Conservation (phyloP, 495 filamentous ascomycete species). For the Penicillium cataractarum region DNA sequence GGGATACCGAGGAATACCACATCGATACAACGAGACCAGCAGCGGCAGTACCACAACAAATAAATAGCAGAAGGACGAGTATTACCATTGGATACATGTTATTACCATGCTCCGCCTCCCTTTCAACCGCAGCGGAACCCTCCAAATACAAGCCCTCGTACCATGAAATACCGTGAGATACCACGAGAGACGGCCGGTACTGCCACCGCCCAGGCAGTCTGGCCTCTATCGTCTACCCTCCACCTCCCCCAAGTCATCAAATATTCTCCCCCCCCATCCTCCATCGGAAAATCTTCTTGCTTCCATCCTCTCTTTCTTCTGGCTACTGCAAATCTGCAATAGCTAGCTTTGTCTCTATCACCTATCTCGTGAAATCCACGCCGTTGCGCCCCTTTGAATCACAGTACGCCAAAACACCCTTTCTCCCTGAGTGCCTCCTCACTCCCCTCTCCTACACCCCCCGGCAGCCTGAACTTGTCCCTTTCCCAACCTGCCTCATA, state of each 20-base stretch:
- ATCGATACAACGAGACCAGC: background rate
- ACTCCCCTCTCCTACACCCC: constrained; percentile 23
- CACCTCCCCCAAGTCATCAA: constrained; percentile 35
- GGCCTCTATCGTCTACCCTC: constrained; percentile 34
- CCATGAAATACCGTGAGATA: constrained; percentile 14
- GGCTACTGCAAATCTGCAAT: constrained; percentile 22
- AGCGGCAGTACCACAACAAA: constrained; percentile 3
- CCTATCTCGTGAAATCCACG: constrained; percentile 9
- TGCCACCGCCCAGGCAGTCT: constrained; percentile 37
- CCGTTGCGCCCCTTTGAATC: constrained; percentile 24
- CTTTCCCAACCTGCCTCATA: constrained; percentile 42
- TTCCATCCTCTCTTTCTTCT: constrained; percentile 27
- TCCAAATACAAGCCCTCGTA: constrained; percentile 5
- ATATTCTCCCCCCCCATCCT: constrained; percentile 27
- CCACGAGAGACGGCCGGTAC: constrained; percentile 25
- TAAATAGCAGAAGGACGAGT: background rate
- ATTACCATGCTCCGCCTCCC: constrained; percentile 1
- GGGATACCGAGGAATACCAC: background rate
- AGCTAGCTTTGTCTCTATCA: constrained; percentile 26
- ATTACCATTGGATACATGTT: background rate
- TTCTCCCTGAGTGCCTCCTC: constrained; percentile 11
- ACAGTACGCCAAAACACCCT: constrained; percentile 46
- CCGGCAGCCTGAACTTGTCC: constrained; percentile 44
- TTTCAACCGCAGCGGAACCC: background rate
- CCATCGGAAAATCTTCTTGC: constrained; percentile 24